Conservation (phyloP, 1,284 basidiomycete genomes). For the Pseudozyma sp. region DNA sequence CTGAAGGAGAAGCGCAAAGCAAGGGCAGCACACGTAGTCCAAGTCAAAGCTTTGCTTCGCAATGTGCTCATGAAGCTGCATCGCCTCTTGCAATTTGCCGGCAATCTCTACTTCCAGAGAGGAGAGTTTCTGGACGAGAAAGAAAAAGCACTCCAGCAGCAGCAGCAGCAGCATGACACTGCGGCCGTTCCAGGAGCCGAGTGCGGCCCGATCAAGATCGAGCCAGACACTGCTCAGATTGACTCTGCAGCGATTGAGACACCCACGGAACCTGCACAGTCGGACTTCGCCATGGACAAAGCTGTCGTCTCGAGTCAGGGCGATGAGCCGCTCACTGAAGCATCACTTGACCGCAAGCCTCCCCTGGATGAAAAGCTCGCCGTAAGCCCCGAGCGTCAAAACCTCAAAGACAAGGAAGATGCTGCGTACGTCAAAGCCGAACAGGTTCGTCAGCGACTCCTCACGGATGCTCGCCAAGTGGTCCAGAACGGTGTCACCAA, state of each 20-base stretch:
- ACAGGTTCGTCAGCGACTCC: conserved; percentile 53
- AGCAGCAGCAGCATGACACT: neutral
- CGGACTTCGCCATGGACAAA: neutral
- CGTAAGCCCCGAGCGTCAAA: conserved; percentile 33
- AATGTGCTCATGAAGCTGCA: conserved; percentile 55
- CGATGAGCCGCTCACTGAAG: neutral
- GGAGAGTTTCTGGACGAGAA: conserved; percentile 49
- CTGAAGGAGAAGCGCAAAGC: conserved; percentile 32
- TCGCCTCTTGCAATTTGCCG: conserved; percentile 57
- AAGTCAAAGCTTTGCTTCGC: conserved; percentile 45
- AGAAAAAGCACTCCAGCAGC: neutral
- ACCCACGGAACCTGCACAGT: neutral
- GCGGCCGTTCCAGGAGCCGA: neutral
- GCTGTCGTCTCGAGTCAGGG: neutral
- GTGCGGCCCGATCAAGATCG: conserved; percentile 2
- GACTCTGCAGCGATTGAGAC: too few species aligned
- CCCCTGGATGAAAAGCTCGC: neutral
- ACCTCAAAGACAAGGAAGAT: conserved; percentile 50
- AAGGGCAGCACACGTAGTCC: conserved; percentile 28
- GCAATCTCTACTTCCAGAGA: conserved; percentile 62
- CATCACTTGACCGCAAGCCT: neutral
- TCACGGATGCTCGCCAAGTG: conserved; percentile 45
- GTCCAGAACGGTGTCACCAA: conserved; percentile 40
- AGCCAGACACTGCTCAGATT: neutral
- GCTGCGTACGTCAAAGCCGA: conserved; percentile 59